Evolutionary conservation across 495 filamentous ascomycete species (phyloP).

Genomic region (Neurospora sp.): DNA sequence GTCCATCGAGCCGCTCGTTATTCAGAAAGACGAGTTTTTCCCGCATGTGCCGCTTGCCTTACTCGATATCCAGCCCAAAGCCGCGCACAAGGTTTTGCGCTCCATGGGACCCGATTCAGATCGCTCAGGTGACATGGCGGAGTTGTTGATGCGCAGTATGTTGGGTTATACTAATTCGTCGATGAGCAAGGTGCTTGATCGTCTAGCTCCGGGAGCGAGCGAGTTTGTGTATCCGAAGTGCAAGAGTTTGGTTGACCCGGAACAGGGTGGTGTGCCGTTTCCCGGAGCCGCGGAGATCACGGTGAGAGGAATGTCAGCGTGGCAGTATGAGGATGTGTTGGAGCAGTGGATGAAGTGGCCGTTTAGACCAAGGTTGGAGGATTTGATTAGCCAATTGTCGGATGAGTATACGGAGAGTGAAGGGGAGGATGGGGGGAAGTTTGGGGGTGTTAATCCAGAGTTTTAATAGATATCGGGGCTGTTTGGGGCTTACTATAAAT

Average conservation of each 20-base stretch:
- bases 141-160: slow-evolving; percentile 23
- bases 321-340: slow-evolving; percentile 40
- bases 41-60: slow-evolving; percentile 32
- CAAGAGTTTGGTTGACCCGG: slow-evolving; percentile 28
- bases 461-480: not conserved
- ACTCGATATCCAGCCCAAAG: slow-evolving; percentile 38
- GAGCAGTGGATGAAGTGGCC: slow-evolving; percentile 50
- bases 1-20: slow-evolving; percentile 37
- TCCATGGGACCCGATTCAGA: slow-evolving; percentile 24
- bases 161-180: slow-evolving; percentile 8
- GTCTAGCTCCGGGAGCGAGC: slow-evolving; percentile 27
- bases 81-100: slow-evolving; percentile 23
- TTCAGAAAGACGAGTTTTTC: slow-evolving; percentile 47
- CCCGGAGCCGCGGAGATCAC: slow-evolving; percentile 22
- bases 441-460: not conserved
- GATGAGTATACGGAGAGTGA: slow-evolving; percentile 13
- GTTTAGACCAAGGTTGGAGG: slow-evolving; percentile 36
- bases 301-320: slow-evolving; percentile 30
- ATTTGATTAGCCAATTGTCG: slow-evolving; percentile 28
- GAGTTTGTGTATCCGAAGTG: slow-evolving; percentile 32
- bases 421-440: not conserved
- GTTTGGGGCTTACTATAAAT: not conserved
- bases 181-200: slow-evolving; percentile 16
- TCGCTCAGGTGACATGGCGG: slow-evolving; percentile 27
- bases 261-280: slow-evolving; percentile 27